Evolutionary conservation across 176 grass and related monocot species (phyloP).

Genomic region (Avena insularis): DNA sequence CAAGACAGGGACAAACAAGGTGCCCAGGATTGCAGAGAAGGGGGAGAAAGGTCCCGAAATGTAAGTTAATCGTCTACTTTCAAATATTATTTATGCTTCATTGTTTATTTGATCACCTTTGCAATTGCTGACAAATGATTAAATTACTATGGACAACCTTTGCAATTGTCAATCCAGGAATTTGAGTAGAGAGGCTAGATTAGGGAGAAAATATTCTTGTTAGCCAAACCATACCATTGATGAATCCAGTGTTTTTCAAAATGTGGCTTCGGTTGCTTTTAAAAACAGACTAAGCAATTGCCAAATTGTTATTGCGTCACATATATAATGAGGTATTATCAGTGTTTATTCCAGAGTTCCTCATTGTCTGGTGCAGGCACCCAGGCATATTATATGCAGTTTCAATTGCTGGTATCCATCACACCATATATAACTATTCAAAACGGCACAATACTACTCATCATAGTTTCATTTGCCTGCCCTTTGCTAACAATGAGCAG

Average conservation of each 20-base stretch:
- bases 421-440: neutral
- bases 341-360: neutral
- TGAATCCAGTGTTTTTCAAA: neutral
- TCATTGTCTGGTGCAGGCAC: neutral
- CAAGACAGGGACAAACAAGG: slow-evolving; percentile 83
- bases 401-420: neutral
- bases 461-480: neutral
- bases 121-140: neutral
- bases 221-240: neutral
- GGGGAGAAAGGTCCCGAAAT: slow-evolving; percentile 96
- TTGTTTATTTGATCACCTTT: neutral
- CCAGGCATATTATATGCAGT: neutral
- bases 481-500: neutral
- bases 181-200: neutral
- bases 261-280: neutral
- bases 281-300: neutral
- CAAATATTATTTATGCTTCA: neutral
- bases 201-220: neutral
- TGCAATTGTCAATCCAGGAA: neutral
- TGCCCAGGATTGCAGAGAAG: slow-evolving; percentile 89
- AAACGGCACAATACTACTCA: neutral
- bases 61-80: slow-evolving; percentile 47
- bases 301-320: neutral
- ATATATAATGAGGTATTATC: neutral
- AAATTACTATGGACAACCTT: neutral